A percentile compares a stretch with the other conserved stretches of the same genome.
phyloP scores from a whole-genome alignment of 2,329 filamentous ascomycete species.

The Calonectria honghensis region DNA sequence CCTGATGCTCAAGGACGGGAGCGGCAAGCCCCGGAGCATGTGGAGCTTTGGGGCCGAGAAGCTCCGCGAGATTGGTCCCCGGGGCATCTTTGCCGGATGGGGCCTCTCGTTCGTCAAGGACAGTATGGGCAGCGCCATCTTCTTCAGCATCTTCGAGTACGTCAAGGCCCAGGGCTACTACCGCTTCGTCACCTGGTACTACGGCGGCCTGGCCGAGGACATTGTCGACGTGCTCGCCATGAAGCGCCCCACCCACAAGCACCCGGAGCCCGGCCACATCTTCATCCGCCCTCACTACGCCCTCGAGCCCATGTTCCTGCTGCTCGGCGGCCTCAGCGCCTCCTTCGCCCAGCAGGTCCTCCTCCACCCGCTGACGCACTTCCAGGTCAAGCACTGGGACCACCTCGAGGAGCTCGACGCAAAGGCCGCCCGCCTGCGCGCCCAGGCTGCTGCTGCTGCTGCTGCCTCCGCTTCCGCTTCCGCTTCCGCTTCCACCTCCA shows the following conservation, averaged over 20 bases:
- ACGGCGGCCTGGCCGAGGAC: conserved; percentile 74
- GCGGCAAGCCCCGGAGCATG: conserved; percentile 75
- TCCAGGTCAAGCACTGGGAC: conserved; percentile 84
- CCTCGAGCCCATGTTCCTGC: conserved; percentile 82
- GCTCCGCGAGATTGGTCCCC: conserved; percentile 81
- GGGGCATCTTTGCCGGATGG: conserved; percentile 85
- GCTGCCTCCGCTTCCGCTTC: not conserved
- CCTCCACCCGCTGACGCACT: conserved; percentile 81
- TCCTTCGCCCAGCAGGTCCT: conserved; percentile 81
- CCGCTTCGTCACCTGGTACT: conserved; percentile 81
- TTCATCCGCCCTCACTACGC: conserved; percentile 84
- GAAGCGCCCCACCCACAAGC: conserved; percentile 62
- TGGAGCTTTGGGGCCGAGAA: conserved; percentile 81
- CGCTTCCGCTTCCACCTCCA: not conserved
- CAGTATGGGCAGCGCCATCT: conserved; percentile 80
- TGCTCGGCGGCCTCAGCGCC: conserved; percentile 81
- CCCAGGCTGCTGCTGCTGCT: conserved; percentile 49
- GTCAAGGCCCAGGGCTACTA: conserved; percentile 84
- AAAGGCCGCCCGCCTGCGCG: conserved; percentile 69
- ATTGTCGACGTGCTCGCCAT: conserved; percentile 69
- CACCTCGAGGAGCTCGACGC: conserved; percentile 83
- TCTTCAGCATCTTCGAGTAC: conserved; percentile 86
- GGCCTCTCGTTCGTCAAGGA: conserved; percentile 81
- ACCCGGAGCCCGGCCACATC: conserved; percentile 58
- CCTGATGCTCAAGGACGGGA: conserved; percentile 64